Evolutionary conservation across 305 asterid species (phyloP).

Genomic region (Fraxinus albicans): DNA sequence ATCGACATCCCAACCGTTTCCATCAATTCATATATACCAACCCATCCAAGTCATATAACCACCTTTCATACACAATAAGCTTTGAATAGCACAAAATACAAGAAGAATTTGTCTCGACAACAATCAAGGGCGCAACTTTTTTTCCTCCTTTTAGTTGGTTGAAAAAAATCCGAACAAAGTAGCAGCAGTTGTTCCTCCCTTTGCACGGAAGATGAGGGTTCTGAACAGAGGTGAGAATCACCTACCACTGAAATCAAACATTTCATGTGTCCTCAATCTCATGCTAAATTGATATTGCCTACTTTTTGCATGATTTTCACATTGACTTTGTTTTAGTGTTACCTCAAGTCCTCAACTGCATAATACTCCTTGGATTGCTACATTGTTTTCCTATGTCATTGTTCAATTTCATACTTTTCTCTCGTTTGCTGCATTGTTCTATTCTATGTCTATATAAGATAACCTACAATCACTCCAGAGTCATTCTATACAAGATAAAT

Average conservation of each 20-base stretch:
- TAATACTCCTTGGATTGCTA: too few relatives aligned
- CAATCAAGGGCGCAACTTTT: background rate
- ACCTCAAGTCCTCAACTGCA: background rate
- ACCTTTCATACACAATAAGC: background rate
- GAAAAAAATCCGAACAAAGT: background rate
- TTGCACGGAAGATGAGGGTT: background rate
- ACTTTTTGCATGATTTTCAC: background rate
- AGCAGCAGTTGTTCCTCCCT: background rate
- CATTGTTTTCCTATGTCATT: too few relatives aligned
- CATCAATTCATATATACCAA: background rate
- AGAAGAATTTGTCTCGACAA: background rate
- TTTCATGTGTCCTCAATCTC: background rate
- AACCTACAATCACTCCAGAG: too few relatives aligned
- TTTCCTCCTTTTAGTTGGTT: background rate
- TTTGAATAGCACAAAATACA: background rate
- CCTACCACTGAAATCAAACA: background rate
- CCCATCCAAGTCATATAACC: background rate
- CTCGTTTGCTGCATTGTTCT: background rate
- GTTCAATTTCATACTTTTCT: background rate
- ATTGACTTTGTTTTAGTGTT: background rate
- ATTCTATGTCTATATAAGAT: too few relatives aligned
- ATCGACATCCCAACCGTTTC: background rate
- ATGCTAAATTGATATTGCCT: background rate
- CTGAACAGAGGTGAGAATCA: too few relatives aligned
- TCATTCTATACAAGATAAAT: too few relatives aligned